A percentile compares a stretch with the other conserved stretches of the same genome.
Evolutionary conservation across 176 grass and related monocot species (phyloP).

Genomic region (Triticum aestivum): DNA sequence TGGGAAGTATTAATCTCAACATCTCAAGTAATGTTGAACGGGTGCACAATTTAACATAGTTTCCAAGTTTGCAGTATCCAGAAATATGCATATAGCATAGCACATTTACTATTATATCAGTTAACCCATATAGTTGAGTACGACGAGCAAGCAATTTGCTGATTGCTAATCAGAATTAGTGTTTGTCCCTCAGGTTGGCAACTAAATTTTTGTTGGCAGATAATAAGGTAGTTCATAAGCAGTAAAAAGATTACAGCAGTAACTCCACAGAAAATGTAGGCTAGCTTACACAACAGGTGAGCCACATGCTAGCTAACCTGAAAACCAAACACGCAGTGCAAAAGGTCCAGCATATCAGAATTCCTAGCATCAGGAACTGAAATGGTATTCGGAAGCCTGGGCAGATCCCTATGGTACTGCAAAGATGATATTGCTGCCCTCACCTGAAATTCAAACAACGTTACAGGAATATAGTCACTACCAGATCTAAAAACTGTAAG

Average conservation of each 20-base stretch:
- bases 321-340: conserved; percentile 85
- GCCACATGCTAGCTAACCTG: conserved; percentile 57
- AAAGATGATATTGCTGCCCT: conserved; percentile 85
- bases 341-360: conserved; percentile 90
- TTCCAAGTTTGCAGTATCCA: neutral
- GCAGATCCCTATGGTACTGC: conserved; percentile 61
- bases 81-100: no score
- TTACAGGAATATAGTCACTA: neutral
- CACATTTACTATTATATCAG: neutral
- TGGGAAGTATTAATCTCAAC: neutral
- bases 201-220: neutral
- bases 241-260: neutral
- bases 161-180: neutral
- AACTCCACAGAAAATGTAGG: neutral
- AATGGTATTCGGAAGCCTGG: conserved; percentile 69
- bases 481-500: neutral
- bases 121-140: neutral
- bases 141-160: neutral
- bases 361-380: conserved; percentile 71
- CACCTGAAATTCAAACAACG: conserved; percentile 54
- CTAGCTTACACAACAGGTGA: neutral
- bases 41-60: neutral
- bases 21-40: neutral
- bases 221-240: neutral
- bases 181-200: neutral